These are phyloP conservation scores for Colletotrichum costaricense DNA, from an alignment of 2,329 filamentous ascomycete genomes.

Conservation along the genomic window DNA sequence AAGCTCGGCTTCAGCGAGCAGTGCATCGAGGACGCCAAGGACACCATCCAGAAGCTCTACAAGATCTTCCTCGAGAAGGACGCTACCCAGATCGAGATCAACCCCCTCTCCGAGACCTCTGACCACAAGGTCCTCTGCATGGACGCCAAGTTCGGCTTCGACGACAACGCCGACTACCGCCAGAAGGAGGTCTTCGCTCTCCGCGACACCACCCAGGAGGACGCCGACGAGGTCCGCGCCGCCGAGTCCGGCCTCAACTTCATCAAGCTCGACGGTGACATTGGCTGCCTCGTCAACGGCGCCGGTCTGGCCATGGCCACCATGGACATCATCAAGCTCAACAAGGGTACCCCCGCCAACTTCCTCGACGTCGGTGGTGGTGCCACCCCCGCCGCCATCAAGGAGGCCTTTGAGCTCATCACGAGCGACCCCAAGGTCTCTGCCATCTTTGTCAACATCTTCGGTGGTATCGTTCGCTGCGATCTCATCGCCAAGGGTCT, in stretches of 20 bases:
- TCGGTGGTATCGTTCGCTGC: constrained; percentile 97
- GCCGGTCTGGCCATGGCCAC: constrained; percentile 99
- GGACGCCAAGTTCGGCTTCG: constrained; percentile 99
- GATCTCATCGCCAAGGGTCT: constrained; percentile 97
- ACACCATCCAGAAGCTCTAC: constrained; percentile 99
- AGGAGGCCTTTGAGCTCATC: constrained; percentile 98
- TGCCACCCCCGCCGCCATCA: constrained; percentile 95
- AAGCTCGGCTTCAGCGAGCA: constrained; percentile 98
- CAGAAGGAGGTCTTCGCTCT: constrained; percentile 96
- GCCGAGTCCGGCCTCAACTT: constrained; percentile 97
- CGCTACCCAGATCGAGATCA: constrained; percentile 99
- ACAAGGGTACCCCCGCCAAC: constrained; percentile 95
- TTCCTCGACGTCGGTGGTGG: constrained; percentile 99
- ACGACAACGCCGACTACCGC: constrained; percentile 98
- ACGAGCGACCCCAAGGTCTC: constrained; percentile 98
- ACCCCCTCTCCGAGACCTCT: constrained; percentile 96
- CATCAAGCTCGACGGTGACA: constrained; percentile 99
- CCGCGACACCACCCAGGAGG: constrained; percentile 96
- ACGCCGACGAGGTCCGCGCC: constrained; percentile 94
- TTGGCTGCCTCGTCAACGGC: constrained; percentile 98
- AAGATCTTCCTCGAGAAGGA: constrained; percentile 98
- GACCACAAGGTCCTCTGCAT: constrained; percentile 99
- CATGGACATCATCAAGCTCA: constrained; percentile 99
- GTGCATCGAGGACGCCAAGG: constrained; percentile 94
- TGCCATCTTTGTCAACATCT: constrained; percentile 99